These are phyloP conservation scores for Vanderwaltozyma yarrowii DNA, from an alignment of 805 yeast genomes.

Conservation along the genomic window DNA sequence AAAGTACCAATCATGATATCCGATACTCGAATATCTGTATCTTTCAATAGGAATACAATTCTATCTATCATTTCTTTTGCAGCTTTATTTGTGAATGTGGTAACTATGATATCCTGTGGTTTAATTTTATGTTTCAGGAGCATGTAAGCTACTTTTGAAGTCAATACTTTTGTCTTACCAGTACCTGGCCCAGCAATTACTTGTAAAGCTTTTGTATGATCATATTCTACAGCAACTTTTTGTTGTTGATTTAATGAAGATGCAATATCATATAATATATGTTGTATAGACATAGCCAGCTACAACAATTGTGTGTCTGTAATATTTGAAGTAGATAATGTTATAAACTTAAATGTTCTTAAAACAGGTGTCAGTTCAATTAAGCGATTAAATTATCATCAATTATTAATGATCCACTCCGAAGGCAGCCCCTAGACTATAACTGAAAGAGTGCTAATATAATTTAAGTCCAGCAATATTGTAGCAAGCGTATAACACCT, in stretches of 20 bases:
- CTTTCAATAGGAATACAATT: slow-evolving; percentile 31
- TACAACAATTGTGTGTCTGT: too few species aligned
- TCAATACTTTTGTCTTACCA: slow-evolving; percentile 74
- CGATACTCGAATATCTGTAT: slow-evolving; percentile 26
- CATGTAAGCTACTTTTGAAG: slow-evolving; percentile 67
- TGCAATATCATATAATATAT: not conserved
- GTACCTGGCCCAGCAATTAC: slow-evolving; percentile 61
- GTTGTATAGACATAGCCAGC: not conserved
- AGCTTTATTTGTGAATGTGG: slow-evolving; percentile 91
- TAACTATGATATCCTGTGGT: slow-evolving; percentile 63
- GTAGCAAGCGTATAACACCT: too few species aligned
- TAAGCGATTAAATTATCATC: too few species aligned
- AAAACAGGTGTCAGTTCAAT: too few species aligned
- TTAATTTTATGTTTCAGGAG: slow-evolving; percentile 39
- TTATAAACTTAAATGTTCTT: too few species aligned
- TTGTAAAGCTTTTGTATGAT: slow-evolving; percentile 35
- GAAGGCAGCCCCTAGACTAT: too few species aligned
- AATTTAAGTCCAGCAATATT: too few species aligned
- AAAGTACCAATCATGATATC: slow-evolving; percentile 75
- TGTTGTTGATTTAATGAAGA: slow-evolving; percentile 34
- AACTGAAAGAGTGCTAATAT: too few species aligned
- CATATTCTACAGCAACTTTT: slow-evolving; percentile 34
- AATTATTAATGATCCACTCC: too few species aligned
- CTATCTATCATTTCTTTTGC: slow-evolving; percentile 76
- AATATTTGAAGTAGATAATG: too few species aligned